Percentiles rank a stretch among this genome's conserved stretches.
Evolutionary conservation across 768 basidiomycete genomes (phyloP).

Genomic region (Trametes cingulata): DNA sequence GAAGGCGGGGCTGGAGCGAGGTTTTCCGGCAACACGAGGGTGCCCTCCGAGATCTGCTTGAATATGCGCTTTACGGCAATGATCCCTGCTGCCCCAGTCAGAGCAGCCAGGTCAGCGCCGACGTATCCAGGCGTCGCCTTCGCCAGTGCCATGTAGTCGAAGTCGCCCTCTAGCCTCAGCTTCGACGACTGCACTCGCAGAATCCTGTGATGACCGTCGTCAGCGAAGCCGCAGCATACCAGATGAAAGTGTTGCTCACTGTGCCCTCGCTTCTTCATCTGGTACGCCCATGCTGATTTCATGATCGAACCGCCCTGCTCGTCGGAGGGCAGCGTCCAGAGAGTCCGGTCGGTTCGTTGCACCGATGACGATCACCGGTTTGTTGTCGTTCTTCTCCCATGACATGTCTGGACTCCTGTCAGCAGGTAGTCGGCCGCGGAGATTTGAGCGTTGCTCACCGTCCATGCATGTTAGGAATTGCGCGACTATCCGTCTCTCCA

Average conservation of each 20-base stretch:
- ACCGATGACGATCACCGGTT: conserved; percentile 91
- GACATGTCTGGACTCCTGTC: conserved; percentile 67
- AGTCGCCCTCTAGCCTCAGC: conserved; percentile 82
- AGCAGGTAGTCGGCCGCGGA: background rate
- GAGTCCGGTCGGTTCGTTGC: conserved; percentile 97
- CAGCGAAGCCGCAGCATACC: background rate
- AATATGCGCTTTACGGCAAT: conserved; percentile 97
- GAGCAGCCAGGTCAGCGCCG: conserved; percentile 88
- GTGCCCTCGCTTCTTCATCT: conserved; percentile 84
- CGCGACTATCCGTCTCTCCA: conserved; percentile 96
- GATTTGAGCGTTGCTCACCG: conserved; percentile 50
- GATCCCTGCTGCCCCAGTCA: conserved; percentile 92
- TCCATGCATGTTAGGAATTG: conserved; percentile 99
- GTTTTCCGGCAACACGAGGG: conserved; percentile 53
- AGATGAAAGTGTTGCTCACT: conserved; percentile 51
- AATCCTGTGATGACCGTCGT: conserved; percentile 54
- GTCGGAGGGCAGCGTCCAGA: conserved; percentile 87
- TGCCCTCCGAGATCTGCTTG: conserved; percentile 62
- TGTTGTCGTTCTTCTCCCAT: conserved; percentile 92
- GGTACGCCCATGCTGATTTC: conserved; percentile 99
- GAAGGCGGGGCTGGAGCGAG: conserved; percentile 5
- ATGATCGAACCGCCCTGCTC: conserved; percentile 95
- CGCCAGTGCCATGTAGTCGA: conserved; percentile 82
- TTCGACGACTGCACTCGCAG: conserved; percentile 82
- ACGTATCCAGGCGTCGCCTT: conserved; percentile 97